Percentiles rank a stretch among this genome's conserved stretches.
Conservation (phyloP, 176 grass and related monocot species). For the Oryza longistaminata region DNA sequence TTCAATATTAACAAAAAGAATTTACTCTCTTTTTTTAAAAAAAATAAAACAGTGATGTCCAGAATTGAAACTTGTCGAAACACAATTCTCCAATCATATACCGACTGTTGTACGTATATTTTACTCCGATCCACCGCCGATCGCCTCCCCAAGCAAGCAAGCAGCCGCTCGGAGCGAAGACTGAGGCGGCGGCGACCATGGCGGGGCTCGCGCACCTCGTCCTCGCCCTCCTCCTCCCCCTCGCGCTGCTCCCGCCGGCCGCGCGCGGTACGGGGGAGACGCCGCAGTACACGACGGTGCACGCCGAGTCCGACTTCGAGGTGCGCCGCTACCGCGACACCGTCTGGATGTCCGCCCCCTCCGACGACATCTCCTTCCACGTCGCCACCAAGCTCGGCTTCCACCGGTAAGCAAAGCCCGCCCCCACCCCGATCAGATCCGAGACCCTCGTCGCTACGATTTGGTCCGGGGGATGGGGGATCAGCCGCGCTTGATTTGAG, state of each 20-base stretch:
- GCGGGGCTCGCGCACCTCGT: background rate
- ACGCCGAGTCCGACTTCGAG: slow-evolving; percentile 85
- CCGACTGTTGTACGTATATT: background rate
- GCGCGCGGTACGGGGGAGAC: slow-evolving; percentile 58
- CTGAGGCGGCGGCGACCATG: slow-evolving; percentile 3
- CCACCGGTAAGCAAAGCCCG: slow-evolving; percentile 50
- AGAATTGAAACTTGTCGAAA: too few species aligned
- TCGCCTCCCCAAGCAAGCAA: slow-evolving; percentile 7
- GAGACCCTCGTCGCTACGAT: background rate
- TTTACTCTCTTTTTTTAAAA: too few species aligned
- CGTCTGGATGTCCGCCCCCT: slow-evolving; percentile 85
- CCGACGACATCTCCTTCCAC: slow-evolving; percentile 69
- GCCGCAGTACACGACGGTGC: slow-evolving; percentile 75
- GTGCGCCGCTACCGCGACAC: slow-evolving; percentile 69
- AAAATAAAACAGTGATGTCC: too few species aligned
- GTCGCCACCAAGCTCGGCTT: slow-evolving; percentile 83
- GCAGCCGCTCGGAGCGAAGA: background rate
- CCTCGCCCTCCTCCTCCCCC: slow-evolving; percentile 1
- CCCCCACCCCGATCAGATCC: background rate
- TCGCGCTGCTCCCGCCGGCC: slow-evolving; percentile 18
- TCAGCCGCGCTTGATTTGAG: background rate
- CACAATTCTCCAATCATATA: too few species aligned
- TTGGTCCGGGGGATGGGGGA: background rate
- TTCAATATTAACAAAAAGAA: too few species aligned
- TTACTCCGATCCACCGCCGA: background rate